Evolutionary conservation across 1,284 basidiomycete species (phyloP), one percentile per base, ranked within the genome.

Genomic region (Ustilago crameri): DNA sequence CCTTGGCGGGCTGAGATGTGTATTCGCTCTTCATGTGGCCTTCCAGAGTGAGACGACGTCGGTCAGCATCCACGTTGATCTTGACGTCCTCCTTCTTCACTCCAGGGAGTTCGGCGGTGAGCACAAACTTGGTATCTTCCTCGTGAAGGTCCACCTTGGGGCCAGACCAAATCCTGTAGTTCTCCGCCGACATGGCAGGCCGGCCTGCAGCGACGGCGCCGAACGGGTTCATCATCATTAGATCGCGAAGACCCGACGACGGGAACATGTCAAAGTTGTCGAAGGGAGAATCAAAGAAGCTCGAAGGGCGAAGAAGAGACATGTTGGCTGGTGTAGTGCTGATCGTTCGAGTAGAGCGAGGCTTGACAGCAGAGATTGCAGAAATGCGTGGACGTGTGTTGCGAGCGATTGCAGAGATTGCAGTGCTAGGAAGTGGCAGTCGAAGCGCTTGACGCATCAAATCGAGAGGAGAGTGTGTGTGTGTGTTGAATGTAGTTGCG

Each of bases 51-150:
- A 77, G 49, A 23, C 73, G 55, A 40, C 74, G 73, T 22, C 63
- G 60, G 43, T 70, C 56, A 15, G 64, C 65, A 30, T 75, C 75
- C 4, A 73, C 55, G 3, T 60, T 57, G 51, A 77, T 62, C 51
- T 73, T 67, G 68, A 77, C 42, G 32, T 77, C 69, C 45, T 77
- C 73, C 56, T 70, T 73, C 55, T 70, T 69, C 35, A 69, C 65
- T 23, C 75, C 75, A 9, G 75, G 61, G 20, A 77, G 57, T 32
- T 77, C 75, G 50, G 69, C 72, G 7, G 64, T 57, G 23, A 77
- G 49, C 10, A 60, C 54, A 55, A 74, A 74, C 47, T 44, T 48
- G 47, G 61, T 63, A 22, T 55, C 54, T 38, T 65, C 64, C 27
- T 74, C 72, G 64, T 74, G 67, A 23, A 76, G 44, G 35, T 74